A percentile compares a stretch with the other conserved stretches of the same genome.
Conservation (phyloP, 768 basidiomycete genomes). For the Psilocybe tampanensis region DNA sequence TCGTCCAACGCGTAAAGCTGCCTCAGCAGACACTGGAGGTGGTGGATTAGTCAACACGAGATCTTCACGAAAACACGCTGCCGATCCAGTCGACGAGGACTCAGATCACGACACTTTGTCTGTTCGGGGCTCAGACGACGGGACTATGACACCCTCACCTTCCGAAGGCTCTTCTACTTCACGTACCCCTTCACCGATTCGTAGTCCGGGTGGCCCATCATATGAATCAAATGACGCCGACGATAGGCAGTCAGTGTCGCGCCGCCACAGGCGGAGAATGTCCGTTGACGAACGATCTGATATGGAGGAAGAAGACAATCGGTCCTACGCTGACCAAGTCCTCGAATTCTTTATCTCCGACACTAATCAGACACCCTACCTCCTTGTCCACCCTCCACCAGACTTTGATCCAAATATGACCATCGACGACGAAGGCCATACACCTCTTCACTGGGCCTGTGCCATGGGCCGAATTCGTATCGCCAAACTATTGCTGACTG, state of each 20-base stretch:
- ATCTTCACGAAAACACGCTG: slow-evolving; percentile 56
- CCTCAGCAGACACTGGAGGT: slow-evolving; percentile 36
- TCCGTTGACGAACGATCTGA: slow-evolving; percentile 50
- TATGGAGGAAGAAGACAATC: slow-evolving; percentile 56
- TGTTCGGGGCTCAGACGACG: slow-evolving; percentile 80
- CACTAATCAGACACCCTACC: slow-evolving; percentile 84
- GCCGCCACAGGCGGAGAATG: slow-evolving; percentile 52
- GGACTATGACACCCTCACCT: slow-evolving; percentile 88
- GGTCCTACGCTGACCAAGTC: slow-evolving; percentile 92
- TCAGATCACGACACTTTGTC: slow-evolving; percentile 68
- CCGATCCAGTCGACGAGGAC: slow-evolving; percentile 52
- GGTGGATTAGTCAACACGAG: slow-evolving; percentile 52
- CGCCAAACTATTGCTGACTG: slow-evolving; percentile 90
- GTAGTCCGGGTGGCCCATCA: slow-evolving; percentile 49
- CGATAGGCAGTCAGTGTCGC: slow-evolving; percentile 34
- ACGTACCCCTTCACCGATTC: slow-evolving; percentile 91
- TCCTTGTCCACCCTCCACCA: slow-evolving; percentile 84
- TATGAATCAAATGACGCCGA: slow-evolving; percentile 43
- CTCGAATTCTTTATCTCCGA: slow-evolving; percentile 99
- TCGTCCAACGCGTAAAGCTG: slow-evolving; percentile 50
- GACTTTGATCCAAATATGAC: slow-evolving; percentile 96
- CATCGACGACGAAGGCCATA: slow-evolving; percentile 98
- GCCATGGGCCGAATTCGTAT: slow-evolving; percentile 98
- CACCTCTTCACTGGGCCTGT: slow-evolving; percentile 96
- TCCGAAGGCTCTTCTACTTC: slow-evolving; percentile 86